Evolutionary conservation across 2,329 filamentous ascomycete species (phyloP).

Genomic region (Colletotrichum sp.): DNA sequence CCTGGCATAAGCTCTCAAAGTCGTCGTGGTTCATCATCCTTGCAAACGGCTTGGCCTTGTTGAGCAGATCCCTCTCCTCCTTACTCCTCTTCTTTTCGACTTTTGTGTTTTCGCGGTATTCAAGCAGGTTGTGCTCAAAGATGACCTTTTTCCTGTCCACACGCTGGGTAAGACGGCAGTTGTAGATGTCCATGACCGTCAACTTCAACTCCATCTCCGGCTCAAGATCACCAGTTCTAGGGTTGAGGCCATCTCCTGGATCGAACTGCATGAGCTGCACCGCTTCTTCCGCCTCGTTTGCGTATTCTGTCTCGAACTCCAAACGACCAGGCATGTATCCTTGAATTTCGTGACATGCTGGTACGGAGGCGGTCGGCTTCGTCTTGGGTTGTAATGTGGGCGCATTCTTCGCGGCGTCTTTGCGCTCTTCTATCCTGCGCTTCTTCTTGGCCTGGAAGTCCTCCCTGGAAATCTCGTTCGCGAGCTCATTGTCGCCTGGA

Average conservation of each 20-base stretch:
- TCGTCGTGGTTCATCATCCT: conserved; percentile 95
- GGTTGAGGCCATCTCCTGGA: conserved; percentile 90
- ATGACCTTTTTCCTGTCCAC: conserved; percentile 96
- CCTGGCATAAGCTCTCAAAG: conserved; percentile 85
- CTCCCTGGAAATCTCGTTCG: conserved; percentile 83
- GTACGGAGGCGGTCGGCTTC: conserved; percentile 94
- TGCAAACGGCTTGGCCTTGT: conserved; percentile 94
- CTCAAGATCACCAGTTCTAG: conserved; percentile 82
- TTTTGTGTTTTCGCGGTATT: conserved; percentile 90
- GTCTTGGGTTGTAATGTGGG: conserved; percentile 87
- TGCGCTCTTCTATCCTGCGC: conserved; percentile 87
- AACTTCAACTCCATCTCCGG: conserved; percentile 98
- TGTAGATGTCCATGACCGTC: conserved; percentile 98
- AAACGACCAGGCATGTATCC: conserved; percentile 98
- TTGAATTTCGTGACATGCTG: conserved; percentile 96
- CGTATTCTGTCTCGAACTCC: conserved; percentile 97
- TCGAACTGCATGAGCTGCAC: conserved; percentile 99
- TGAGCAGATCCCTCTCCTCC: conserved; percentile 88
- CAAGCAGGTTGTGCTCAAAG: conserved; percentile 91
- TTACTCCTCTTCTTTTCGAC: conserved; percentile 95
- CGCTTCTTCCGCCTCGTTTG: conserved; percentile 97
- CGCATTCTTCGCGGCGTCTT: conserved; percentile 84
- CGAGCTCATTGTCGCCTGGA: conserved; percentile 78
- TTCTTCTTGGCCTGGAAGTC: conserved; percentile 95
- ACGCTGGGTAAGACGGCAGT: conserved; percentile 85